Evolutionary conservation across 768 basidiomycete species (phyloP).

Genomic region (Leucosporidium scottii): DNA sequence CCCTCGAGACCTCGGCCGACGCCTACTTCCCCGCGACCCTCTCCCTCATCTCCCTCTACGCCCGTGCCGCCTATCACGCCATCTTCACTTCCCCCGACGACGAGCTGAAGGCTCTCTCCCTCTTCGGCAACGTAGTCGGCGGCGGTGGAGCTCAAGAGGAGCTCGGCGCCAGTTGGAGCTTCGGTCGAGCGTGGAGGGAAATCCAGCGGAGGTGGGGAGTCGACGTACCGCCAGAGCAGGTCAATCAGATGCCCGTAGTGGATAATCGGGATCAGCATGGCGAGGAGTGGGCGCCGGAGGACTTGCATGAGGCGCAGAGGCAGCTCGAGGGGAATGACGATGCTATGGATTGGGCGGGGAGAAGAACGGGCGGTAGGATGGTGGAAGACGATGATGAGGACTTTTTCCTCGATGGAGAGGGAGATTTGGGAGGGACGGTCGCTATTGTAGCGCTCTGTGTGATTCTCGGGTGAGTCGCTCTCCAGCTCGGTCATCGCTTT

Average conservation of each 20-base stretch:
- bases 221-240: constrained; percentile 44
- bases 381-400: constrained; percentile 60
- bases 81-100: constrained; percentile 25
- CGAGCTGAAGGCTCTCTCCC: constrained; percentile 22
- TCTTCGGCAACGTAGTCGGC: constrained; percentile 11
- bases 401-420: constrained; percentile 68
- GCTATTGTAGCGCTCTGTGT: constrained; percentile 66
- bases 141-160: neutral
- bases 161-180: constrained; percentile 5
- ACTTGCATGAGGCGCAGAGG: constrained; percentile 31
- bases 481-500: constrained; percentile 37
- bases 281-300: constrained; percentile 6
- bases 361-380: constrained; percentile 45
- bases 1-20: constrained; percentile 76
- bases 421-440: constrained; percentile 74
- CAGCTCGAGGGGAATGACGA: constrained; percentile 35
- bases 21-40: constrained; percentile 81
- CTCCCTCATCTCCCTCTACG: constrained; percentile 72
- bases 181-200: constrained; percentile 27
- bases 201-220: constrained; percentile 29
- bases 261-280: neutral
- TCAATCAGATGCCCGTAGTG: constrained; percentile 11
- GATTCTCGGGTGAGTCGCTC: constrained; percentile 61
- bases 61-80: constrained; percentile 58
- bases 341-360: constrained; percentile 62